Evolutionary conservation across 768 basidiomycete genomes (phyloP).

Genomic region (Termitomyces sp.): DNA sequence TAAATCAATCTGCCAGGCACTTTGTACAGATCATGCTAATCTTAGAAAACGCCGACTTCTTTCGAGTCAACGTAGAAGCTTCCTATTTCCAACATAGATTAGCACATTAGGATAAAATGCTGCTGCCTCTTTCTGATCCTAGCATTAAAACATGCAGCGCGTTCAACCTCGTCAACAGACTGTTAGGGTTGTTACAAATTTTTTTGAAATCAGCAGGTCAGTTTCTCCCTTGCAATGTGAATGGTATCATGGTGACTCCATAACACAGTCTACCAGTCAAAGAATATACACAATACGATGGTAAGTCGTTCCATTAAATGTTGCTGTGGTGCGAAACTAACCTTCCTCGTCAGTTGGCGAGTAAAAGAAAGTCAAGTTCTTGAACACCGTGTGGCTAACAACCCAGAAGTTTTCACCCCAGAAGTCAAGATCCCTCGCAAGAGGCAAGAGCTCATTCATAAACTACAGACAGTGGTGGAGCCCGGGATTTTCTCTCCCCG

Average conservation of each 20-base stretch:
- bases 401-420: constrained; percentile 15
- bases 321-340: neutral
- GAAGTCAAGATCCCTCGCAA: constrained; percentile 17
- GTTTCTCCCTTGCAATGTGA: neutral
- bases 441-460: constrained; percentile 27
- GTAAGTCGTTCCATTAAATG: constrained; percentile 9
- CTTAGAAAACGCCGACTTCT: neutral
- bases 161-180: constrained; percentile 2
- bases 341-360: neutral
- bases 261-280: constrained; percentile 19
- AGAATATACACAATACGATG: constrained; percentile 24
- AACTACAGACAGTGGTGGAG: constrained; percentile 30
- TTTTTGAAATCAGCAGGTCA: constrained; percentile 20
- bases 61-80: neutral
- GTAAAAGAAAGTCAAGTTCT: neutral
- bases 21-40: neutral
- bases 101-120: neutral
- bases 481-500: constrained; percentile 34
- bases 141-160: neutral
- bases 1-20: neutral
- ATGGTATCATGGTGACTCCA: neutral
- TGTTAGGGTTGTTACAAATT: constrained; percentile 22
- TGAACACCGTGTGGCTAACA: neutral
- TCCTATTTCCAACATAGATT: neutral
- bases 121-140: neutral